Evolutionary conservation across 1,284 basidiomycete species (phyloP), one percentile per base, ranked within the genome.

Genomic region (Ustilago lituana): DNA sequence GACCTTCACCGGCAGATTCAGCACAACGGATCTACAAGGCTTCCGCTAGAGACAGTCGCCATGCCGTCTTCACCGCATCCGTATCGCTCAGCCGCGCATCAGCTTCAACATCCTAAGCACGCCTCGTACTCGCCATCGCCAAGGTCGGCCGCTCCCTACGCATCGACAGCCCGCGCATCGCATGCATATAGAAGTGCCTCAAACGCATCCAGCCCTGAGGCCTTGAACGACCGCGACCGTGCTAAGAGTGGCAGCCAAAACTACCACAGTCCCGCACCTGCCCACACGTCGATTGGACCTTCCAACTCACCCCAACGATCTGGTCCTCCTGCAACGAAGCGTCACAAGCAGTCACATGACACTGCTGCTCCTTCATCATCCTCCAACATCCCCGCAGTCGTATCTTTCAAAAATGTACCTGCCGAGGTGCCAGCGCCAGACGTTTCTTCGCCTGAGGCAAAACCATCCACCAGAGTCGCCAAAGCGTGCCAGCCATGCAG

Each of bases 401-500:
- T 7, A 14, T n/a, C 31, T 22, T 15, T 26, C 5, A 50, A 49
- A 31, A 20, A 31, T 3, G 20, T 36, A 5, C 17, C 46, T 5
- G 22, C 36, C 20, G 54, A 62, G 3, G 12, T 22, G 5, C 19
- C 37, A 5, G 20, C 29, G 20, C 17, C 48, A 9, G 43, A 55
- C 24, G 38, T 46, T 22, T 40, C 27, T 31, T 39, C 37, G 1
- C 20, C 14, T 5, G 67, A 65, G 35, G 27, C 44, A 12, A 73
- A 64, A 24, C 43, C 40, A 15, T 65, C 57, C 11, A 51, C 60
- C 1, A 46, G 76, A 8, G 71, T 75, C 4, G 67, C 69, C 14
- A 78, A 77, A 33, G 77, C 77, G 4, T 78, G 77, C 27, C 60
- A 69, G 23, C 69, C 69, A 2, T 78, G 77, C 65, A 66, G 65